phyloP scores from a whole-genome alignment of 75 land plant species.

The Cunninghamia lanceolata region DNA sequence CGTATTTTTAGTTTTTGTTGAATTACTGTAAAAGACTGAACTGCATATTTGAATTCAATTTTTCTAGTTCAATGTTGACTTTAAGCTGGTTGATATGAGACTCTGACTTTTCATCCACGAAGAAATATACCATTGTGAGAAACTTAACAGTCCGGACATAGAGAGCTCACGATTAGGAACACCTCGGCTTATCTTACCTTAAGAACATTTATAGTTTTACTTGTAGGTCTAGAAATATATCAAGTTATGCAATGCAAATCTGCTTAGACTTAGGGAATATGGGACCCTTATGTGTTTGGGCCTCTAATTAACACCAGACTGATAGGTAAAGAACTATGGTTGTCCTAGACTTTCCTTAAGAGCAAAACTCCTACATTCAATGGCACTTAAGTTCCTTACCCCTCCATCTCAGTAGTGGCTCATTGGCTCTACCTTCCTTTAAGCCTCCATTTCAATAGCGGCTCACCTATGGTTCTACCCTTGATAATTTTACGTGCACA shows the following conservation, averaged over 20 bases:
- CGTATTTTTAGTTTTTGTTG: neutral
- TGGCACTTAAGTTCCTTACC: neutral
- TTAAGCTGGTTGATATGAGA: too few species aligned
- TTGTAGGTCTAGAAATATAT: neutral
- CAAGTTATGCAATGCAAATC: neutral
- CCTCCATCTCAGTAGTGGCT: neutral
- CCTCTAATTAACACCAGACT: neutral
- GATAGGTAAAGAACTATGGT: neutral
- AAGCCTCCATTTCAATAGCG: neutral
- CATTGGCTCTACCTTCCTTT: neutral
- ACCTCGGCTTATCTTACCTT: too few species aligned
- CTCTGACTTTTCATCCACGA: too few species aligned
- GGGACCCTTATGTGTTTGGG: neutral
- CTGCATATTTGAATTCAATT: too few species aligned
- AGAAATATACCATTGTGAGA: too few species aligned
- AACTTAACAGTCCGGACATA: neutral
- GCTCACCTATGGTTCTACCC: neutral
- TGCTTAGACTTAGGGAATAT: neutral
- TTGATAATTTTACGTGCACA: neutral
- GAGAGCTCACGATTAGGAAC: neutral
- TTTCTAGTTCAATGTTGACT: too few species aligned
- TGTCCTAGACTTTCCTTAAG: neutral
- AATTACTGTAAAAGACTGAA: neutral
- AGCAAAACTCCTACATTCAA: neutral
- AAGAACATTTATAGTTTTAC: neutral